Conservation (phyloP, 2,329 filamentous ascomycete genomes). For the Alternaria infectoria region DNA sequence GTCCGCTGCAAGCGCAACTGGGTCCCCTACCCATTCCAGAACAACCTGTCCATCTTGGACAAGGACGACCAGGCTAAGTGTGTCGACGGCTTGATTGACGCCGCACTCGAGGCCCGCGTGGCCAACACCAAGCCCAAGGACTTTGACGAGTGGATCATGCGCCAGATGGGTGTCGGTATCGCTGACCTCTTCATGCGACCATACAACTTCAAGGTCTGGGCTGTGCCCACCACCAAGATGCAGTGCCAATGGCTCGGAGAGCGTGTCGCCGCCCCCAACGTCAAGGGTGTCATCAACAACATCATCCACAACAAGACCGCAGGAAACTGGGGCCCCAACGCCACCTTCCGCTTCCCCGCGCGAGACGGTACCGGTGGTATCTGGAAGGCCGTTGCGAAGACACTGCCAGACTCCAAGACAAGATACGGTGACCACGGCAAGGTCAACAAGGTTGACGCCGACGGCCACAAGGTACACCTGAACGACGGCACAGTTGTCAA, state of each 20-base stretch:
- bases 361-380: slow-evolving; percentile 96
- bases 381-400: slow-evolving; percentile 97
- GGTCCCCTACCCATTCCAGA: slow-evolving; percentile 99
- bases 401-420: slow-evolving; percentile 88
- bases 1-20: slow-evolving; percentile 95
- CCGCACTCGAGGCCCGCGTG: slow-evolving; percentile 84
- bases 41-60: slow-evolving; percentile 98
- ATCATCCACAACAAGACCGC: slow-evolving; percentile 95
- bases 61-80: slow-evolving; percentile 96
- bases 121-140: slow-evolving; percentile 90
- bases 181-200: slow-evolving; percentile 98
- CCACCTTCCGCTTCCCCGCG: slow-evolving; percentile 97
- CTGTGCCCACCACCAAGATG: slow-evolving; percentile 98
- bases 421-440: slow-evolving; percentile 84
- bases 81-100: slow-evolving; percentile 95
- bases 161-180: slow-evolving; percentile 87
- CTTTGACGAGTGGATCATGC: slow-evolving; percentile 98
- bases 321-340: slow-evolving; percentile 97
- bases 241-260: slow-evolving; percentile 98
- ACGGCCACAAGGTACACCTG: slow-evolving; percentile 81
- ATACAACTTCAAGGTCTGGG: slow-evolving; percentile 99
- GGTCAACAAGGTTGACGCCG: slow-evolving; percentile 86
- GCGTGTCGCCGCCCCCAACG: slow-evolving; percentile 94
- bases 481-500: slow-evolving; percentile 85
- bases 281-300: slow-evolving; percentile 93